A percentile compares a stretch with the other conserved stretches of the same genome.
Evolutionary conservation across 2,329 filamentous ascomycete species (phyloP).

Genomic region (Penicillium decumbens): DNA sequence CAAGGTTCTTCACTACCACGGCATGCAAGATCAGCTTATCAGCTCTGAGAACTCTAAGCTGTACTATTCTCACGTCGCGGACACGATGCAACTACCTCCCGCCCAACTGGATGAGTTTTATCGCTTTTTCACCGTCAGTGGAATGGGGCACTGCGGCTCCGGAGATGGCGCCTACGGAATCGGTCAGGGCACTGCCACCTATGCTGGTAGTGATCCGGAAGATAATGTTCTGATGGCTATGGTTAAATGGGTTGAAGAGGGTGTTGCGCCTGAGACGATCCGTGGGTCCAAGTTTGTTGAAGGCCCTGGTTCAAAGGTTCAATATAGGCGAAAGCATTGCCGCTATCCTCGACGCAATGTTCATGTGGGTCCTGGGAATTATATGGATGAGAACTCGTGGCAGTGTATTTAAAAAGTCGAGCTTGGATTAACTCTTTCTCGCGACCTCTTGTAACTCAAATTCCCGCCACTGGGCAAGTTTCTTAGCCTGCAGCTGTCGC

Average conservation of each 20-base stretch:
- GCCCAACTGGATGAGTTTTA: slow-evolving; percentile 39
- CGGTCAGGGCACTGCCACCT: slow-evolving; percentile 28
- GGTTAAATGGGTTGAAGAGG: slow-evolving; percentile 49
- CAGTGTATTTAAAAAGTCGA: slow-evolving; percentile 24
- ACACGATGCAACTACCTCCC: slow-evolving; percentile 34
- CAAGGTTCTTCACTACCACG: slow-evolving; percentile 43
- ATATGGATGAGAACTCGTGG: slow-evolving; percentile 35
- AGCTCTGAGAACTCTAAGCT: slow-evolving; percentile 49
- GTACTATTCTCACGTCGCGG: slow-evolving; percentile 47
- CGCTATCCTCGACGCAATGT: slow-evolving; percentile 35
- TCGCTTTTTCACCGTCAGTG: slow-evolving; percentile 52
- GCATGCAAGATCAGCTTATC: slow-evolving; percentile 49
- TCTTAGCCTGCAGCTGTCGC: background rate
- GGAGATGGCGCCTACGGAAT: slow-evolving; percentile 45
- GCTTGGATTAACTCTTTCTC: too few relatives aligned
- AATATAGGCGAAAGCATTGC: slow-evolving; percentile 48
- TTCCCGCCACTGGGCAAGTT: background rate
- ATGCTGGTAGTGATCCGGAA: slow-evolving; percentile 27
- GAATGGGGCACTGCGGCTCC: slow-evolving; percentile 49
- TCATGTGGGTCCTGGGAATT: slow-evolving; percentile 30
- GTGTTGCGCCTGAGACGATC: slow-evolving; percentile 36
- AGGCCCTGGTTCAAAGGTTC: slow-evolving; percentile 35
- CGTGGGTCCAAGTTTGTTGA: slow-evolving; percentile 46
- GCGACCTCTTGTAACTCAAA: too few relatives aligned
- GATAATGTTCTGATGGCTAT: slow-evolving; percentile 50